These are phyloP conservation scores for Nannizziopsis arthrosporioides DNA, from an alignment of 2,329 filamentous ascomycete species.

Conservation along the genomic window DNA sequence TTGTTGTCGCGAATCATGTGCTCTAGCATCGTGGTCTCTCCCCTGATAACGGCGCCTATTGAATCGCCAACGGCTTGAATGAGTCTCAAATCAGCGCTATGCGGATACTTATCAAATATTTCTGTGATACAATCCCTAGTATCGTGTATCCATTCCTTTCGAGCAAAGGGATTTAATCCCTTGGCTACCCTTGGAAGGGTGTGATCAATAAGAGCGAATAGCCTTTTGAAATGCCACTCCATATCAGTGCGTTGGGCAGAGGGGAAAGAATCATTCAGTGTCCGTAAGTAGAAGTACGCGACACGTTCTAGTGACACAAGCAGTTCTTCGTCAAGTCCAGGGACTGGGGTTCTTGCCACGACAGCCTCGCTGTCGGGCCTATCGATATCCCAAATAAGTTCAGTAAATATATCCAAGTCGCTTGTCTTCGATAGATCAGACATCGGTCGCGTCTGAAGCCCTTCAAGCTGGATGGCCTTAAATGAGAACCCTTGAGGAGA, in stretches of 20 bases:
- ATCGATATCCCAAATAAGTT: background rate
- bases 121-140: constrained; percentile 9
- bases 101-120: constrained; percentile 15
- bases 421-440: background rate
- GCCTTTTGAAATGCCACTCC: background rate
- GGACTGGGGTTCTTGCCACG: background rate
- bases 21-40: constrained; percentile 26
- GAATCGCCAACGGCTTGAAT: constrained; percentile 19
- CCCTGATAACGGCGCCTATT: constrained; percentile 24
- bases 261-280: background rate
- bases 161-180: constrained; percentile 7
- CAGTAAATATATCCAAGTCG: background rate
- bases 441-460: too few species aligned
- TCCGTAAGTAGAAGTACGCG: constrained; percentile 8
- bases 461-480: too few species aligned
- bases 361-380: background rate
- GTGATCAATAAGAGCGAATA: constrained; percentile 1
- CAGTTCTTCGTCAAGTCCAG: background rate
- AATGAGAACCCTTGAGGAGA: too few species aligned
- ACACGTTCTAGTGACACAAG: constrained; percentile 7
- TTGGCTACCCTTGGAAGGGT: background rate
- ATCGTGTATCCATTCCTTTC: constrained; percentile 14
- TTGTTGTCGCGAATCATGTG: constrained; percentile 5
- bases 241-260: background rate
- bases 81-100: constrained; percentile 5